Evolutionary conservation across 371 early-diverging fungal genomes (phyloP), one percentile per base, ranked within the genome.

Genomic region (Rhizopus delemar): DNA sequence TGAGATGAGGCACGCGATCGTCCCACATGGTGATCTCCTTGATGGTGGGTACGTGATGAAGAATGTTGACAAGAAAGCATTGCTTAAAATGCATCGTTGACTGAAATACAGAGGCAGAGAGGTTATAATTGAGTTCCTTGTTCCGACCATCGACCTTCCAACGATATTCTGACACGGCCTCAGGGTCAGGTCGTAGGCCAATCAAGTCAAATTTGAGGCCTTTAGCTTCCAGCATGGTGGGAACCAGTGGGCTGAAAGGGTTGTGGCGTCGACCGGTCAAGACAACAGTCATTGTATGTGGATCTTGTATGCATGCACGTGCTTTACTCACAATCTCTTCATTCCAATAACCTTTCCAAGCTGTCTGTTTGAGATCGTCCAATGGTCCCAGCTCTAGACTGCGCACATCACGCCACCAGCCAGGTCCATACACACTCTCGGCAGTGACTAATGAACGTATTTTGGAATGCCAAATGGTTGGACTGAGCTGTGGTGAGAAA

Each of bases 401-500:
- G 5, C 71, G 69, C 8, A 74, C 63, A 62, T 91, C 92, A 15
- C 82, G 67, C 80, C 90, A 93, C 92, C 92, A 93, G 0, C 89
- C 91, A 29, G 76, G 76, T 12, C 79, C 79, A 41, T 68, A 57
- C 5, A 85, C 68, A 53, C 85, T 84, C 36, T 85, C 77, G 9
- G 71, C 63, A n/a, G 79, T 84, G 11, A 89, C 62, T 34, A 73
- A 60, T 28, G 82, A 84, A 8, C 71, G 60, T 3, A 90, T 69
- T 9, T 63, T 62, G 1, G 61, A 43, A 46, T 88, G 81, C 94
- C 95, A 95, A 38, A 95, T 69, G 0, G 76, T 71, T 0, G 85
- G 82, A 58, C 91, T 94, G 28, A 94, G 86, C 5, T 84, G 51
- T 4, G 96, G 95, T 5, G 94, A 92, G 7, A 84, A 81, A 70